Base-by-base conservation (phyloP, 352 stramenopile species). In the Pythium sukuiense region DNA sequence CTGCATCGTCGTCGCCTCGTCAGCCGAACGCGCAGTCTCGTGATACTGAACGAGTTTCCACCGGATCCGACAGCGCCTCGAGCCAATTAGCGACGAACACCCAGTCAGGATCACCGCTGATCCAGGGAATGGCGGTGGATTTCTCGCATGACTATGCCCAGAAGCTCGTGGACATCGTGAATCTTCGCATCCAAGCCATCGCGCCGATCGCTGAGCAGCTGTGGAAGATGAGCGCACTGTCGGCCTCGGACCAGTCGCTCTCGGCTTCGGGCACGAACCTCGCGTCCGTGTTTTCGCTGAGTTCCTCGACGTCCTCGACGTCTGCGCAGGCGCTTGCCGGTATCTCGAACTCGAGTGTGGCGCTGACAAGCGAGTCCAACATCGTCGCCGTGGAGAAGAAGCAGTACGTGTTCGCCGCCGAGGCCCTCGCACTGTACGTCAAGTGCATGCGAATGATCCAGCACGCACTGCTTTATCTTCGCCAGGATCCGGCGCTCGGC, bases 381-480 rank as follows among this genome's bases (percentile, higher is more conserved):
- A 58, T 59, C 29, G 68, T 61, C 26, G 30, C 69, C n/a, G n/a
- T 73, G 14, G 62, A 73, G 35, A 77, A 84, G 59, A 77, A 82
- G 39, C 77, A 86, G 52, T 90, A 86, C 61, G 71, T 86, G 33
- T 87, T 65, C 33, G 80, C 82, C 56, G 82, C 74, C 1, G 80
- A 90, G 67, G 80, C 78, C 12, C 65, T 91, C n/a, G 72, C 74
- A 18, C 46, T 91, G 12, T 91, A 91, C 62, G 71, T 91, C 13
- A 89, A 86, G 71, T 91, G 83, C 45, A 73, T 91, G 59, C 76
- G 77, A 12, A 72, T 91, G 26, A 72, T 91, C 26, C 79, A 88
- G 65, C 77, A 88, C 27, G 80, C 79, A 11, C 73, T 88, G 33
- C 26, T 82, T 13, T 87, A 90, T 54, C 67, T 90, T 29, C 81